Base-by-base conservation (phyloP, 208 protist species). In the Trypanosomatidae sp. region DNA sequence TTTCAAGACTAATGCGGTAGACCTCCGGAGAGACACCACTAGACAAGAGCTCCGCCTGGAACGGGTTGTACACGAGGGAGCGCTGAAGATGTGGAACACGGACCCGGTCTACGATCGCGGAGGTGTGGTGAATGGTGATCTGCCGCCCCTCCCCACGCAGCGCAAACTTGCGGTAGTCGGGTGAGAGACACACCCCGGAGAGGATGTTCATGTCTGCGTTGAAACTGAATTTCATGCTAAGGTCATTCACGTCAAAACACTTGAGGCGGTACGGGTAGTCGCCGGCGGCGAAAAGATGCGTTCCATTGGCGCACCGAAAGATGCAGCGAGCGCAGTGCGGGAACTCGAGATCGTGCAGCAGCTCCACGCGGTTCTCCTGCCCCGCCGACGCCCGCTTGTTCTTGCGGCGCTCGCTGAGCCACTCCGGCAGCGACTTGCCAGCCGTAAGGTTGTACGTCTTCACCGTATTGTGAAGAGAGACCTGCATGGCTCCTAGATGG, bases 221-320 rank as follows among this genome's bases (percentile, higher is more conserved):
- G 71, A 95, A 97, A 69, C 84, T 92, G 73, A 92, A 97, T 82
- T 97, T 97, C 90, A 96, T 94, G 76, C 88, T 94, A 9, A 97
- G 83, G 68, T 97, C 85, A 71, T 95, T 93, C 22, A 96, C 89
- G 69, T 96, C 91, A 73, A 93, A 96, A 71, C 91, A 96, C 83
- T 95, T 95, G 59, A 96, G 82, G 7, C 91, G 88, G 66, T 93
- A 89, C 30, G 91, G 91, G 74, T 97, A 97, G 66, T 96, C 91
- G 25, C 93, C 93, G 25, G 91, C 88, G 47, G 88, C 87, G 71
- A 95, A 96, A 30, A 97, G 86, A 70, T 95, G 80, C 19, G 91
- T 92, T 53, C 91, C 91, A 70, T 95, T 94, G 25, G 83, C 81
- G 33, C 86, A 91, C 28, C 91, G 88, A 66, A 93, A 95, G 13